Percentiles rank a stretch among this genome's conserved stretches.
Conservation (phyloP, 2,329 filamentous ascomycete species). For the Hymenoscyphus fraxineus region DNA sequence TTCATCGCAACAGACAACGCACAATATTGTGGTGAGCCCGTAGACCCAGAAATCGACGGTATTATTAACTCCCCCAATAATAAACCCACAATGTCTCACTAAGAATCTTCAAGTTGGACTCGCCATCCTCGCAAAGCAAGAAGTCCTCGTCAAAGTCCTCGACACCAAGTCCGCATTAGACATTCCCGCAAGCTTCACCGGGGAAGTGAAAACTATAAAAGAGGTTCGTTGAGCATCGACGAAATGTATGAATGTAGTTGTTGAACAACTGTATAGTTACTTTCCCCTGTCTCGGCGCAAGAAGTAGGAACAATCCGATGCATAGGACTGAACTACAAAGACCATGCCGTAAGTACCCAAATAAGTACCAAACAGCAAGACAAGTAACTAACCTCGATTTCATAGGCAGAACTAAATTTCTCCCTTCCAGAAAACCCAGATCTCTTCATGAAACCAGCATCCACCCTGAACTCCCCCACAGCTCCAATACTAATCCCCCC, state of each 20-base stretch:
- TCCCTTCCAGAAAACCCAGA: background rate
- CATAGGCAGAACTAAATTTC: background rate
- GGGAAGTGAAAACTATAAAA: background rate
- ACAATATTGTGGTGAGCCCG: background rate
- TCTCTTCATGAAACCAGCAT: background rate
- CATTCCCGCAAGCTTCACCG: no score
- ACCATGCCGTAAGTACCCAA: constrained; percentile 30
- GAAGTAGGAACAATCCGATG: constrained; percentile 47
- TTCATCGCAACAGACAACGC: background rate
- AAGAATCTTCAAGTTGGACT: background rate
- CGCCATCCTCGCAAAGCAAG: background rate
- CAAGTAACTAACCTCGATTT: background rate
- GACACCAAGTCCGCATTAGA: constrained; percentile 13
- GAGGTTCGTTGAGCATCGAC: background rate
- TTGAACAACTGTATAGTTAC: constrained; percentile 9
- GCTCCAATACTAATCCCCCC: background rate
- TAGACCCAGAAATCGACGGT: background rate
- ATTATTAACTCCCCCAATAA: background rate
- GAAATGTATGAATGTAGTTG: constrained; percentile 1
- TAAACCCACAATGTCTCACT: background rate
- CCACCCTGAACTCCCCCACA: background rate
- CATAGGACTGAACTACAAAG: constrained; percentile 44
- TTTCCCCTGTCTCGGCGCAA: constrained; percentile 41
- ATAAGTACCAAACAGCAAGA: background rate
- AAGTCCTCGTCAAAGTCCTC: background rate